Percentiles rank a stretch among this genome's conserved stretches.
Conservation (phyloP, 441 rosid genomes). For the Hura crepitans region DNA sequence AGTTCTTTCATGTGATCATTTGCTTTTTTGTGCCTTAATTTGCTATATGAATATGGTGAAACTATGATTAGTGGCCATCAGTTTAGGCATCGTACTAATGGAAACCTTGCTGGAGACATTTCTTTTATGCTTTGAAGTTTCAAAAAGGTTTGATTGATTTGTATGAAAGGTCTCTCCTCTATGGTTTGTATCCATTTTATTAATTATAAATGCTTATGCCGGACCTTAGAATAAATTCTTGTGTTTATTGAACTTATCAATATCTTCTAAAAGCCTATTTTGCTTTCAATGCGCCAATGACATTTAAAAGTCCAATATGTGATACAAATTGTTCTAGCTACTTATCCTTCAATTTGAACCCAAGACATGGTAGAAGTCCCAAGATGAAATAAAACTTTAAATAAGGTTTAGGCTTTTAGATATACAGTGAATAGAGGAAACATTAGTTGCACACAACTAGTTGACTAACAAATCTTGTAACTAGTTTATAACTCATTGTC, state of each 20-base stretch:
- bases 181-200: slow-evolving; percentile 10
- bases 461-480: too few relatives aligned
- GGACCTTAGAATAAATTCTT: slow-evolving; percentile 54
- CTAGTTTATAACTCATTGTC: too few relatives aligned
- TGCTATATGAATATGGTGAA: slow-evolving; percentile 40
- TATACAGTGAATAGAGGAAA: too few relatives aligned
- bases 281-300: slow-evolving; percentile 36
- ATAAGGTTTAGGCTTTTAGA: too few relatives aligned
- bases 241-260: slow-evolving; percentile 44
- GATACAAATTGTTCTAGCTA: slow-evolving; percentile 22
- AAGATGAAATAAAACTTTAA: slow-evolving; percentile 12
- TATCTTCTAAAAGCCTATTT: slow-evolving; percentile 39
- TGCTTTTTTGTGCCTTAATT: slow-evolving; percentile 33
- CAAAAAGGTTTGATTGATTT: slow-evolving; percentile 32
- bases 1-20: too few relatives aligned
- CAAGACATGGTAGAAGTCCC: background rate
- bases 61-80: slow-evolving; percentile 50
- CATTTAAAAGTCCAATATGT: slow-evolving; percentile 27
- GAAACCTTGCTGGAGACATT: slow-evolving; percentile 47
- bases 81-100: slow-evolving; percentile 43
- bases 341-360: background rate
- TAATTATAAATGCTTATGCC: slow-evolving; percentile 19
- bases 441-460: too few relatives aligned
- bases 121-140: slow-evolving; percentile 28
- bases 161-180: slow-evolving; percentile 24